phyloP scores from a whole-genome alignment of 1,284 basidiomycete species.

The Rhodotorula sp. region DNA sequence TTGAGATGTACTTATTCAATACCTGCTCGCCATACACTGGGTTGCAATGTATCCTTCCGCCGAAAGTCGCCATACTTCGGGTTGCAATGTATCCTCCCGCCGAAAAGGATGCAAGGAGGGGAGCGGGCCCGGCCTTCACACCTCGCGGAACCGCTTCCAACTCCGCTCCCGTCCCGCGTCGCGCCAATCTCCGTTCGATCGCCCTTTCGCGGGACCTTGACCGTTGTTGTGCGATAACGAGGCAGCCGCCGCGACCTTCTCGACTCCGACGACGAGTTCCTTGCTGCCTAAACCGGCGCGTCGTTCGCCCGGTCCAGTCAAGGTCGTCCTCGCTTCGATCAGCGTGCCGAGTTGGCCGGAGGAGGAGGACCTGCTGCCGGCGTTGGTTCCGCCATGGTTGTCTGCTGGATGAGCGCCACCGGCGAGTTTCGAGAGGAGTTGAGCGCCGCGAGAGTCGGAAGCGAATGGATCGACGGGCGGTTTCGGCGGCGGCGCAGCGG shows the following conservation, averaged over 20 bases:
- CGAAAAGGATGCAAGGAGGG: background rate
- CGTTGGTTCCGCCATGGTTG: background rate
- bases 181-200: constrained; percentile 17
- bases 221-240: background rate
- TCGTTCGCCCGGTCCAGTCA: background rate
- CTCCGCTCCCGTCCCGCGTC: constrained; percentile 30
- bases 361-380: background rate
- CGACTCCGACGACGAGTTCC: constrained; percentile 21
- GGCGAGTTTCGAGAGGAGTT: constrained; percentile 27
- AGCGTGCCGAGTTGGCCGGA: constrained; percentile 21
- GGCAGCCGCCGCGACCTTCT: background rate
- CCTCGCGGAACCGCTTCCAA: constrained; percentile 29
- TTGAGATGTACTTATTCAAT: background rate
- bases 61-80: background rate
- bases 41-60: no score
- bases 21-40: background rate
- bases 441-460: constrained; percentile 24
- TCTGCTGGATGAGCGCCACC: background rate
- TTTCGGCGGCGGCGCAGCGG: background rate
- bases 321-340: constrained; percentile 24
- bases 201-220: background rate
- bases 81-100: no score
- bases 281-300: constrained; percentile 27
- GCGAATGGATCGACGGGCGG: constrained; percentile 20
- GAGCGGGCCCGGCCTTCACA: background rate